Evolutionary conservation across 805 yeast genomes (phyloP), one percentile per base, ranked within the genome.

Genomic region (Myxozyma neotropica): DNA sequence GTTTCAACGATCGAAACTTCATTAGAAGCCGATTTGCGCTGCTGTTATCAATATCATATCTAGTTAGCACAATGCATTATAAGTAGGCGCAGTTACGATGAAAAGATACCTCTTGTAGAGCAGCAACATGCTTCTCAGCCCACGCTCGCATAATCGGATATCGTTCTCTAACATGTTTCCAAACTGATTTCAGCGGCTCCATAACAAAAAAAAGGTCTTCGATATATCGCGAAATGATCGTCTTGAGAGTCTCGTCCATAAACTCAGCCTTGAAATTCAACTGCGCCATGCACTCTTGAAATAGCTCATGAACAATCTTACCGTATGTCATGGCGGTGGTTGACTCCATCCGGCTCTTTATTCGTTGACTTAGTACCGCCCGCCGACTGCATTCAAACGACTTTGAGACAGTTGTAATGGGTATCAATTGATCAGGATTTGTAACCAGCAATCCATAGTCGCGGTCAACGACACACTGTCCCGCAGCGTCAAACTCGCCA

Each of bases 371-470:
- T 3, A 93, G 72, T 0, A 89, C 84, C 0, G 93, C 83, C 59
- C 85, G 82, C 56, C 99, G 76, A 31, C 83, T 77, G 70, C 99
- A 94, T 19, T 76, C 78, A 31, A 89, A 75, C 1, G 93, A 86
- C 43, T 87, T 87, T 0, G 97, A 86, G 0, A 91, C 81, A 3
- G 86, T 75, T 0, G 98, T 94, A 1, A 96, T 91, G 0, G 97
- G 83, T 0, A 93, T 74, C 12, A 94, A 73, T 3, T 83, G 74
- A 70, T 94, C 98, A 0, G 99, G 99, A 65, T 88, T 82, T 80
- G 94, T 81, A 21, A 93, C 80, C 29, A 92, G 72, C n/a, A 91
- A 70, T 65, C 87, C 84, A 31, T 80, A 80, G 35, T 78, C 73
- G 58, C 80, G 80, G 47, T 78, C 77, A 64, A 86, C 27, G 6